These are phyloP conservation scores for Fusarium tjaetaba DNA, from an alignment of 2,329 filamentous ascomycete genomes.

Conservation along the genomic window DNA sequence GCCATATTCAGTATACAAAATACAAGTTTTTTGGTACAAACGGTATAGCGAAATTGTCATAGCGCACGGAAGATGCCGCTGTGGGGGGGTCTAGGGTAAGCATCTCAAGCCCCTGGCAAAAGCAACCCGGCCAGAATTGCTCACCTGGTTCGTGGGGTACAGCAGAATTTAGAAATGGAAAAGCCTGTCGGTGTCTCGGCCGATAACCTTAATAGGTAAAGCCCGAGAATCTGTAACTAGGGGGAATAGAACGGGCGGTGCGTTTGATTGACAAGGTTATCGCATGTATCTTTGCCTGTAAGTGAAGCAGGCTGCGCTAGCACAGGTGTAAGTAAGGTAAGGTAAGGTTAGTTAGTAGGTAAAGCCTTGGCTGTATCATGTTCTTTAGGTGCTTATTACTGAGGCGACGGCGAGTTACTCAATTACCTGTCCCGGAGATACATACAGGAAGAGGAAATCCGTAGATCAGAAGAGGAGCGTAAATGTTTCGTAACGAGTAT, in stretches of 20 bases:
- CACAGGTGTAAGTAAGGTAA: not conserved
- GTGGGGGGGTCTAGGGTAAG: conserved; percentile 5
- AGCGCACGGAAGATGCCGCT: not conserved
- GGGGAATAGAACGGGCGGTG: not conserved
- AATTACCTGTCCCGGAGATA: not conserved
- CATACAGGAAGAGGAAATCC: not conserved
- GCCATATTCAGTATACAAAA: not conserved
- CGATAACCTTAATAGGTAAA: not conserved
- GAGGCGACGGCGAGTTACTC: not conserved
- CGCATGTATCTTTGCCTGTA: not conserved
- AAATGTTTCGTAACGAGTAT: not conserved
- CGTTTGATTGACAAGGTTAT: not conserved
- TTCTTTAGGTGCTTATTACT: not conserved
- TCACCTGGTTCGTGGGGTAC: conserved; percentile 18
- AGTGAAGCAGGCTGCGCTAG: not conserved
- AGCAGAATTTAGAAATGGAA: not conserved
- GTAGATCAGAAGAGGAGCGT: not conserved
- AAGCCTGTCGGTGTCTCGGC: not conserved
- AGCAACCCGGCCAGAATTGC: not conserved
- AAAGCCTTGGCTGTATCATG: not conserved
- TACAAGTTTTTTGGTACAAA: not conserved
- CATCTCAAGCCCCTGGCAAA: not conserved
- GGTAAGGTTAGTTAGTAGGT: not conserved
- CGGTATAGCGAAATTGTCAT: not conserved
- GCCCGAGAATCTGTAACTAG: not conserved